phyloP scores from a whole-genome alignment of 495 filamentous ascomycete genomes.

The Penicillium bialowiezense region DNA sequence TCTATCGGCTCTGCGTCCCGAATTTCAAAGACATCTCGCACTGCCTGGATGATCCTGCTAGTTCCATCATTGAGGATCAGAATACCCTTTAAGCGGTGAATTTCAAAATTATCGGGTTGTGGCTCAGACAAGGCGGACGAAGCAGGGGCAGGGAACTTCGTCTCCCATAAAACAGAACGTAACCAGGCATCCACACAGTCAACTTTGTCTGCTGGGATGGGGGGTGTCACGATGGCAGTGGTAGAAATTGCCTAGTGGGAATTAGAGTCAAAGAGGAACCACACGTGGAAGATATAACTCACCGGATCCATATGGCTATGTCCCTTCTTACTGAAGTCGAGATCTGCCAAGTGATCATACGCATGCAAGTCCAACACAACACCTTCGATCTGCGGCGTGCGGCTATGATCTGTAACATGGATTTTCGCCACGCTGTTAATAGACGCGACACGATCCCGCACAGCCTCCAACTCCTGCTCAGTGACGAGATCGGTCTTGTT shows the following conservation, averaged over 20 bases:
- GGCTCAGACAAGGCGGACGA: conserved; percentile 3
- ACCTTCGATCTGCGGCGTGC: conserved; percentile 77
- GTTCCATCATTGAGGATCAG: conserved; percentile 58
- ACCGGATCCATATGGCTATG: conserved; percentile 85
- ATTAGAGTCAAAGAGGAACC: not conserved
- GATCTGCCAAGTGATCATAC: conserved; percentile 72
- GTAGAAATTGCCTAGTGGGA: conserved; percentile 78
- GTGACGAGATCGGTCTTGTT: conserved; percentile 94
- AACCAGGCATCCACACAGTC: conserved; percentile 75
- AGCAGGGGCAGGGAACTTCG: conserved; percentile 48
- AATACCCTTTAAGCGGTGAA: conserved; percentile 85
- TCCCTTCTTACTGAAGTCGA: conserved; percentile 64
- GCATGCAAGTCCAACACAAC: conserved; percentile 88
- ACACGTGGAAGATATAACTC: conserved; percentile 17
- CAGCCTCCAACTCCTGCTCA: conserved; percentile 57
- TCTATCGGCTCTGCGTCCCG: conserved; percentile 54
- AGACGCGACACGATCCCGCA: conserved; percentile 64
- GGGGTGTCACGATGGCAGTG: conserved; percentile 60
- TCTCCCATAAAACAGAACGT: conserved; percentile 80
- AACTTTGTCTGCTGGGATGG: conserved; percentile 52
- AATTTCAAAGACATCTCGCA: conserved; percentile 91
- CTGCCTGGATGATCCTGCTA: conserved; percentile 81
- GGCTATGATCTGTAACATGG: conserved; percentile 73
- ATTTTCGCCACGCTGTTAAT: conserved; percentile 92
- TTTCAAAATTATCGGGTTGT: conserved; percentile 52